Percentiles rank a stretch among this genome's conserved stretches.
phyloP scores from a whole-genome alignment of 106 monocot species.

The Chionographis japonica region DNA sequence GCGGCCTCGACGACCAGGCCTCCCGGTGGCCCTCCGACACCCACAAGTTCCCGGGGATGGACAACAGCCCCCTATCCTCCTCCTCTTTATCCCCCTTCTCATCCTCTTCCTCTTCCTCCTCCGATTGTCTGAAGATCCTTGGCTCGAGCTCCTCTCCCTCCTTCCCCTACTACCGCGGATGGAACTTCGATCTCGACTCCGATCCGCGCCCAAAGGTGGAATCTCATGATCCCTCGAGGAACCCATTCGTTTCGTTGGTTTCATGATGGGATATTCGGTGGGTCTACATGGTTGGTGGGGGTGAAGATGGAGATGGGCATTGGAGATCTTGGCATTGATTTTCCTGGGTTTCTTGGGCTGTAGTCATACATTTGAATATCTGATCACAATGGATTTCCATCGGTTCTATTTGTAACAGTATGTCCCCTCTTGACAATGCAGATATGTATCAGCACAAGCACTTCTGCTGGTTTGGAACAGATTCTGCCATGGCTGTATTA shows the following conservation, averaged over 20 bases:
- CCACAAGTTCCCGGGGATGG: slow-evolving; percentile 89
- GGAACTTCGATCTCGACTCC: slow-evolving; percentile 45
- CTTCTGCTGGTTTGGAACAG: slow-evolving; percentile 71
- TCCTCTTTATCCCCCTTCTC: slow-evolving; percentile 11
- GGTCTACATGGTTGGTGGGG: no score
- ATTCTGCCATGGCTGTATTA: slow-evolving; percentile 84
- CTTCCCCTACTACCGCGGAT: slow-evolving; percentile 58
- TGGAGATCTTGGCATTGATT: no score
- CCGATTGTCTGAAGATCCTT: slow-evolving; percentile 69
- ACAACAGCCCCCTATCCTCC: slow-evolving; percentile 43
- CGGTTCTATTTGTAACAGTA: background rate
- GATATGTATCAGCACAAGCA: slow-evolving; percentile 79
- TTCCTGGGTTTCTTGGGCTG: background rate
- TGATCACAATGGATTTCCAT: no score
- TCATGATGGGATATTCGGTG: no score
- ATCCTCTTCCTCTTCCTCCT: slow-evolving; percentile 12
- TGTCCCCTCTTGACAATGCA: slow-evolving; percentile 8
- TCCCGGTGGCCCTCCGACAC: slow-evolving; percentile 49
- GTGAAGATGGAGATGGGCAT: no score
- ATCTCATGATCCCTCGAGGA: background rate
- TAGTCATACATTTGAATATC: background rate
- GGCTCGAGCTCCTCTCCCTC: slow-evolving; percentile 40
- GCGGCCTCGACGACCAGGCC: slow-evolving; percentile 70
- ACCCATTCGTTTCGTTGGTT: no score
- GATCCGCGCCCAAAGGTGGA: slow-evolving; percentile 67